Evolutionary conservation across 208 protist species (phyloP).

Genomic region (Trypanosoma theileri): DNA sequence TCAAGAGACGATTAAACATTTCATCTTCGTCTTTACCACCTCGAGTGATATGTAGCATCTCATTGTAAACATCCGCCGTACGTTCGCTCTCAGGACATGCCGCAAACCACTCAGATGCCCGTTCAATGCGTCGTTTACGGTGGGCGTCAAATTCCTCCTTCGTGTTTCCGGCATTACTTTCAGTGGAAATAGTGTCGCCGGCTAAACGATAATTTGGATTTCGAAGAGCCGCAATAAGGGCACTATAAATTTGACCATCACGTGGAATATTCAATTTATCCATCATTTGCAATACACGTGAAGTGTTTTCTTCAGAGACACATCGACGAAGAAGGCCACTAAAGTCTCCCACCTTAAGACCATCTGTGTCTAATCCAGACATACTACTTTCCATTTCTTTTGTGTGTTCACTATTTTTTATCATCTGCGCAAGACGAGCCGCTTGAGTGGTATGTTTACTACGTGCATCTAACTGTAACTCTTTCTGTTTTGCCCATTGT

Average conservation of each 20-base stretch:
- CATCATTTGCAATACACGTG: conserved; percentile 67
- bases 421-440: conserved; percentile 44
- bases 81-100: conserved; percentile 43
- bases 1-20: conserved; percentile 51
- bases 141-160: conserved; percentile 48
- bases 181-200: neutral
- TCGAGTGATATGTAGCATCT: conserved; percentile 71
- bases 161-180: neutral
- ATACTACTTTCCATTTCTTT: conserved; percentile 1
- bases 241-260: conserved; percentile 50
- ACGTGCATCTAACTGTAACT: conserved; percentile 30
- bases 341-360: conserved; percentile 76
- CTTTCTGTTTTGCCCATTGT: conserved; percentile 36
- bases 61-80: conserved; percentile 69
- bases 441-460: conserved; percentile 37
- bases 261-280: conserved; percentile 43
- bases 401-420: conserved; percentile 20
- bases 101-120: conserved; percentile 57
- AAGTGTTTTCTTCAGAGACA: conserved; percentile 35
- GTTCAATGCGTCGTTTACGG: conserved; percentile 45
- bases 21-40: conserved; percentile 33
- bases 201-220: conserved; percentile 55
- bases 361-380: neutral
- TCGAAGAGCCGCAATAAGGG: conserved; percentile 66
- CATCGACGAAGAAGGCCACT: conserved; percentile 60